Conservation (phyloP, 345 rosid genomes). For the Pistacia vera region DNA sequence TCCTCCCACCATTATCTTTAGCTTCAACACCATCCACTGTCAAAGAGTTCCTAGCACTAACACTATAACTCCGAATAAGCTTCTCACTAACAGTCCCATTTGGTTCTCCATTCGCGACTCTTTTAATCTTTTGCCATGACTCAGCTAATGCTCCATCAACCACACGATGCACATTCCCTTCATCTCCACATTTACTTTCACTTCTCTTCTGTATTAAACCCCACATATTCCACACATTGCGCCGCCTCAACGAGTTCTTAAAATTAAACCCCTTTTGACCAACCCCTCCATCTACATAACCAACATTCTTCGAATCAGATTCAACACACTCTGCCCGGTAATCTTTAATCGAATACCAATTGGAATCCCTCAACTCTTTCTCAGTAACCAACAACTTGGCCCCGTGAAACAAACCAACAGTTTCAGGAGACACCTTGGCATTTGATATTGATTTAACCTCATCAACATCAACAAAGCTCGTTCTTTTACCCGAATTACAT, state of each 20-base stretch:
- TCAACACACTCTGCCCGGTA: constrained; percentile 33
- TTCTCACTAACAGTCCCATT: constrained; percentile 51
- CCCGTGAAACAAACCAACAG: constrained; percentile 58
- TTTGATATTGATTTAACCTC: constrained; percentile 62
- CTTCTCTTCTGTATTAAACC: constrained; percentile 61
- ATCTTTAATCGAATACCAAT: constrained; percentile 54
- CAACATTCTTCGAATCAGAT: constrained; percentile 51
- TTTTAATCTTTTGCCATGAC: constrained; percentile 51
- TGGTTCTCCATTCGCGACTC: constrained; percentile 38
- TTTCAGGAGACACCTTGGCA: constrained; percentile 72
- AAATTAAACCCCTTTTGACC: constrained; percentile 30
- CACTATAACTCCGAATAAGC: constrained; percentile 62
- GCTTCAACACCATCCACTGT: constrained; percentile 39
- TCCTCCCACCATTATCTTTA: constrained; percentile 33
- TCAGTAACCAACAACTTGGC: constrained; percentile 61
- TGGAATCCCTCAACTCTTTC: constrained; percentile 58
- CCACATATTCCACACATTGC: constrained; percentile 68
- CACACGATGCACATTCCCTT: constrained; percentile 37
- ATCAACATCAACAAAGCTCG: constrained; percentile 61
- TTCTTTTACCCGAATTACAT: constrained; percentile 52
- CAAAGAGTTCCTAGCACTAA: constrained; percentile 55
- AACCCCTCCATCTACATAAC: constrained; percentile 42
- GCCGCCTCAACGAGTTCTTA: constrained; percentile 54
- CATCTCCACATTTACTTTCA: constrained; percentile 37
- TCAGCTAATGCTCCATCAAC: constrained; percentile 45